These are phyloP conservation scores for Microsporum ferrugineum DNA, from an alignment of 2,329 filamentous ascomycete species.

Conservation along the genomic window DNA sequence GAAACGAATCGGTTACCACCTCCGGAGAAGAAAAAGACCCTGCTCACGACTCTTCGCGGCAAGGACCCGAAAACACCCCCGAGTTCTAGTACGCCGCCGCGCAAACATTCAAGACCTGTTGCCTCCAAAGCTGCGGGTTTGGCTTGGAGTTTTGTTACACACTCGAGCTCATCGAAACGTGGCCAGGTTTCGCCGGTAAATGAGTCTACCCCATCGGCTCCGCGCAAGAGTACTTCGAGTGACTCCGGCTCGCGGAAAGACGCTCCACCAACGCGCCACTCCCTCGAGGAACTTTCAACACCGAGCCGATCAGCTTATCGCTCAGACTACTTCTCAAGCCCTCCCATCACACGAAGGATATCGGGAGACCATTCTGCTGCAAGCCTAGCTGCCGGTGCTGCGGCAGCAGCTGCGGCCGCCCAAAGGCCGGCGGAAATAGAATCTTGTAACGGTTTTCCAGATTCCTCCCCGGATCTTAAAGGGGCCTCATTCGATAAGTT, in stretches of 20 bases:
- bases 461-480: background rate
- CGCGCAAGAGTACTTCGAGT: slow-evolving; percentile 19
- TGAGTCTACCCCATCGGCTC: slow-evolving; percentile 20
- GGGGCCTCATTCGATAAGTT: background rate
- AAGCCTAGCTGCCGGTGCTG: slow-evolving; percentile 13
- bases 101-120: slow-evolving; percentile 9
- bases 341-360: slow-evolving; percentile 10
- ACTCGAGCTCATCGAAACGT: slow-evolving; percentile 19
- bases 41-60: slow-evolving; percentile 11
- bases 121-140: slow-evolving; percentile 53
- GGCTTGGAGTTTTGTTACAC: slow-evolving; percentile 42
- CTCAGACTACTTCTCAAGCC: slow-evolving; percentile 14
- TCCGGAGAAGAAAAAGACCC: slow-evolving; percentile 8
- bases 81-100: slow-evolving; percentile 18
- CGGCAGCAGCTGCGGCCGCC: slow-evolving; percentile 7
- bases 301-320: slow-evolving; percentile 6
- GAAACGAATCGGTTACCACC: background rate
- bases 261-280: background rate
- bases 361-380: slow-evolving; percentile 2
- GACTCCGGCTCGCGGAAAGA: slow-evolving; percentile 15
- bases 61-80: slow-evolving; percentile 20
- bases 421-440: background rate
- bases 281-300: background rate
- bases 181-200: slow-evolving; percentile 6
- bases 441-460: background rate